A percentile compares a stretch with the other conserved stretches of the same genome.
Conservation (phyloP, 192 early-diverging fungal genomes). For the Dissophora ornata region DNA sequence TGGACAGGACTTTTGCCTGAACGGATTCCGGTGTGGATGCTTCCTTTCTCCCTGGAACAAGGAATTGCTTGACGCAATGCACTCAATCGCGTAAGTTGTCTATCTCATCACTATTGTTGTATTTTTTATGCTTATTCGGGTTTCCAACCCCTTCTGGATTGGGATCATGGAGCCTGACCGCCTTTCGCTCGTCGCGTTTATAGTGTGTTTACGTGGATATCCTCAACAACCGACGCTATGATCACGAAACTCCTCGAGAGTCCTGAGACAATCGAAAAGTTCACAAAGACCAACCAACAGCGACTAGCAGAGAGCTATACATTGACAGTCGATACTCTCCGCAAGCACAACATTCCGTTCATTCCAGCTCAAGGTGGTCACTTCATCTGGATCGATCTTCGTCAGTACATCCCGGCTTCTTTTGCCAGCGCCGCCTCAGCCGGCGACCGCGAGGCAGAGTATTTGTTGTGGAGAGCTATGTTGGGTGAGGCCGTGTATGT, state of each 20-base stretch:
- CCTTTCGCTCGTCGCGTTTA: neutral
- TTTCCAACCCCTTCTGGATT: neutral
- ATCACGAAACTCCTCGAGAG: constrained; percentile 68
- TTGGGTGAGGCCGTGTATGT: constrained; percentile 72
- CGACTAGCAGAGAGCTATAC: constrained; percentile 66
- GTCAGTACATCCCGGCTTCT: constrained; percentile 31
- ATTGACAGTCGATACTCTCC: constrained; percentile 52
- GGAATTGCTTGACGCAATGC: constrained; percentile 51
- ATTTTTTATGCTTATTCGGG: neutral
- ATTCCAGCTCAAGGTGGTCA: constrained; percentile 74
- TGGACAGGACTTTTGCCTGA: constrained; percentile 70
- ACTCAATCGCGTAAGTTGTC: constrained; percentile 51
- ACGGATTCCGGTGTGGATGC: constrained; percentile 78
- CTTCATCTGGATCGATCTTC: constrained; percentile 77
- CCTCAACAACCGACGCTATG: constrained; percentile 69
- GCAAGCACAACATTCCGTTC: constrained; percentile 60
- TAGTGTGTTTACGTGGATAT: constrained; percentile 72
- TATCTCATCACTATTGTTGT: neutral
- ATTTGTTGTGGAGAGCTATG: constrained; percentile 60
- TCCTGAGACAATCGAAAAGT: constrained; percentile 64
- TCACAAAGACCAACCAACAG: constrained; percentile 68
- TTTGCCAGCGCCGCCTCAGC: constrained; percentile 1
- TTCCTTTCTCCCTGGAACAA: constrained; percentile 72
- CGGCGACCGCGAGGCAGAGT: constrained; percentile 57
- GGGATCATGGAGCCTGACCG: too few species aligned